These are phyloP conservation scores for Nectriaceae sp. DNA, from an alignment of 2,329 filamentous ascomycete species.

Conservation along the genomic window DNA sequence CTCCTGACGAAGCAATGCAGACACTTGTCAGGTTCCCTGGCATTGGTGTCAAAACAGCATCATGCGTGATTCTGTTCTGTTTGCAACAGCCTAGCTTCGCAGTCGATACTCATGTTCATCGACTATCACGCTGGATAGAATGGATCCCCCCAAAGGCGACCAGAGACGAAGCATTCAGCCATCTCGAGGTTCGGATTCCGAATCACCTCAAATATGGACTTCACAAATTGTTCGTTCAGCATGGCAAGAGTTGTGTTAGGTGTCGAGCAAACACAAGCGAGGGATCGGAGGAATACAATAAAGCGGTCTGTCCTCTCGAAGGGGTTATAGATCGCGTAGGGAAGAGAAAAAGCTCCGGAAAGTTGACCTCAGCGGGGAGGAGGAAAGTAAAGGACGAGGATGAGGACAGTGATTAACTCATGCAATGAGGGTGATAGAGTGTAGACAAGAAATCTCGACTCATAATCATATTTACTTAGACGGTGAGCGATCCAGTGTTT, in stretches of 20 bases:
- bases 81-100: slow-evolving; percentile 30
- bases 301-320: slow-evolving; percentile 24
- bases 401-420: slow-evolving; percentile 2
- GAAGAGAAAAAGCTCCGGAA: slow-evolving; percentile 23
- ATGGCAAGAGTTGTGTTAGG: slow-evolving; percentile 26
- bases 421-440: too few relatives aligned
- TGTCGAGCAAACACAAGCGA: slow-evolving; percentile 30
- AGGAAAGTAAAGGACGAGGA: slow-evolving; percentile 11
- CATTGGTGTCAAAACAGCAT: slow-evolving; percentile 31
- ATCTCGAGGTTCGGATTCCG: slow-evolving; percentile 28
- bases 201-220: slow-evolving; percentile 28
- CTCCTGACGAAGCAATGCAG: slow-evolving; percentile 30
- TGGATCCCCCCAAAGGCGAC: slow-evolving; percentile 29
- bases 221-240: slow-evolving; percentile 29
- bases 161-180: slow-evolving; percentile 28
- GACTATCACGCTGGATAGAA: slow-evolving; percentile 27
- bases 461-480: too few relatives aligned
- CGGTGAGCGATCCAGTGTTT: neutral
- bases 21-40: slow-evolving; percentile 28
- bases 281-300: slow-evolving; percentile 28
- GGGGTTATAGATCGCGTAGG: slow-evolving; percentile 25
- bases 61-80: slow-evolving; percentile 30
- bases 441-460: too few relatives aligned
- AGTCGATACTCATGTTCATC: slow-evolving; percentile 30
- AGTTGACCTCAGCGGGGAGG: slow-evolving; percentile 22